phyloP scores from a whole-genome alignment of 805 yeast genomes.

The Suhomyces vadensis region DNA sequence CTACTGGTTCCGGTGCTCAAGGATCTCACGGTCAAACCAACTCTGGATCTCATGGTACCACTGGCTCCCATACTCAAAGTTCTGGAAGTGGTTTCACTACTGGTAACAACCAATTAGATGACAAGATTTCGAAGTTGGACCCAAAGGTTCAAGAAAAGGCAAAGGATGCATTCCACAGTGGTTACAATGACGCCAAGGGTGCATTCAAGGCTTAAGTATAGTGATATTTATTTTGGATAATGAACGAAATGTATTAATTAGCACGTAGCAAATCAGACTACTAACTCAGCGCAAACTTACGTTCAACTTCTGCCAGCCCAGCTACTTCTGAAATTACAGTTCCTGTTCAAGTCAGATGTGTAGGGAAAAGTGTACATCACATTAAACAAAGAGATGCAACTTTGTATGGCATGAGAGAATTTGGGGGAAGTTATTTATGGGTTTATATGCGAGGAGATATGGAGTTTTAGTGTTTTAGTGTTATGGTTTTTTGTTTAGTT shows the following conservation, averaged over 20 bases:
- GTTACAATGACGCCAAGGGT: slow-evolving; percentile 38
- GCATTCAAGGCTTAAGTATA: slow-evolving; percentile 21
- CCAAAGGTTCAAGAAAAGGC: slow-evolving; percentile 39
- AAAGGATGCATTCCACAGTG: slow-evolving; percentile 40
- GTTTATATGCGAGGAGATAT: too few relatives aligned
- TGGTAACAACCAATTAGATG: slow-evolving; percentile 37
- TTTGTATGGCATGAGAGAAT: too few relatives aligned
- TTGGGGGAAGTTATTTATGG: too few relatives aligned
- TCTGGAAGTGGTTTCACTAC: slow-evolving; percentile 28
- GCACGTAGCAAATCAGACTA: too few relatives aligned
- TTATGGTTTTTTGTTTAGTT: too few relatives aligned
- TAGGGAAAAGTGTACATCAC: too few relatives aligned
- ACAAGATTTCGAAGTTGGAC: slow-evolving; percentile 36
- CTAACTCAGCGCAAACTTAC: too few relatives aligned
- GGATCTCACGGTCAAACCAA: slow-evolving; percentile 10
- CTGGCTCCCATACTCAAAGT: slow-evolving; percentile 6
- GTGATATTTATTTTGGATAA: not conserved
- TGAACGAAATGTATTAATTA: not conserved
- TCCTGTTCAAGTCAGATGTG: too few relatives aligned
- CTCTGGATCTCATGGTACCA: not conserved
- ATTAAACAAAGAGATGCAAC: too few relatives aligned
- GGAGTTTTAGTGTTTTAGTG: too few relatives aligned
- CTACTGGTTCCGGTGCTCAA: slow-evolving; percentile 7
- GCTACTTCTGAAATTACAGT: too few relatives aligned
- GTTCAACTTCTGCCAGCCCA: too few relatives aligned